Conservation (phyloP, 257 asterid genomes). For the Solanum appendiculatum region DNA sequence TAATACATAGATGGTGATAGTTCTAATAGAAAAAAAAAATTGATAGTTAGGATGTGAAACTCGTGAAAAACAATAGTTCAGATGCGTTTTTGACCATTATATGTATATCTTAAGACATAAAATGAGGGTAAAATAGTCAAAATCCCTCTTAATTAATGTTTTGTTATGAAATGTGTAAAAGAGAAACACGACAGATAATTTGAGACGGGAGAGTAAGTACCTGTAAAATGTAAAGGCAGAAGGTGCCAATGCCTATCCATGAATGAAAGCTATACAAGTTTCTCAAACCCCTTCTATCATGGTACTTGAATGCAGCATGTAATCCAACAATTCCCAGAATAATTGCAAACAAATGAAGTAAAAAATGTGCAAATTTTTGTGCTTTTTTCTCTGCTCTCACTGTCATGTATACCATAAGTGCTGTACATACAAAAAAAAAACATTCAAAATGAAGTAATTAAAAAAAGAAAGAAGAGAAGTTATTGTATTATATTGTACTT, state of each 20-base stretch:
- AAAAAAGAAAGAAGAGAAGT: neutral
- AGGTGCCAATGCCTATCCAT: slow-evolving; percentile 74
- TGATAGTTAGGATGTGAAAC: fast-evolving
- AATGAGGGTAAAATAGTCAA: neutral
- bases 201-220: neutral
- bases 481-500: neutral
- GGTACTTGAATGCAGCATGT: slow-evolving; percentile 70
- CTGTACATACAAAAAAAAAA: neutral
- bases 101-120: neutral
- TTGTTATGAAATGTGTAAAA: neutral
- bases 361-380: slow-evolving; percentile 37
- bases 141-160: neutral
- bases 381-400: slow-evolving; percentile 32
- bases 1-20: neutral
- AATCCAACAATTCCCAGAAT: slow-evolving; percentile 24
- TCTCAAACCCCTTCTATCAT: slow-evolving; percentile 17
- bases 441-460: no score
- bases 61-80: neutral
- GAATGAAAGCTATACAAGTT: slow-evolving; percentile 62
- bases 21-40: neutral
- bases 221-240: slow-evolving; percentile 65
- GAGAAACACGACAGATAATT: neutral
- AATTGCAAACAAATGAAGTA: slow-evolving; percentile 17
- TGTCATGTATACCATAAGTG: slow-evolving; percentile 73
- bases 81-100: fast-evolving